Conservation (phyloP, 768 basidiomycete genomes). For the Termitomyces sp. region DNA sequence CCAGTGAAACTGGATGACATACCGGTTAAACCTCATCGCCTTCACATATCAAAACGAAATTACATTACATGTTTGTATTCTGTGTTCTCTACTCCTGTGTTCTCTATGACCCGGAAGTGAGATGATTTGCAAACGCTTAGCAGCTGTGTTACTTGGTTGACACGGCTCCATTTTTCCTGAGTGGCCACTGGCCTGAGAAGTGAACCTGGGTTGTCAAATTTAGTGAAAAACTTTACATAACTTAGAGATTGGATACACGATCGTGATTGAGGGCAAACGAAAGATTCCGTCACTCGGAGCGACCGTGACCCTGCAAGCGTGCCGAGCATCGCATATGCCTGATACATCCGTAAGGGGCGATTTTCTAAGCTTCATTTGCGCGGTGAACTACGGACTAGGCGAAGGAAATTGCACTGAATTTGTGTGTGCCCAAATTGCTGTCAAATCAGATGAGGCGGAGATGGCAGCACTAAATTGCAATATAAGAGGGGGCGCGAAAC, state of each 20-base stretch:
- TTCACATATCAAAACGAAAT: slow-evolving; percentile 1
- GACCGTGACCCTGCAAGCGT: slow-evolving; percentile 14
- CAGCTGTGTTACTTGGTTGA: slow-evolving; percentile 5
- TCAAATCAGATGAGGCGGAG: slow-evolving; percentile 19
- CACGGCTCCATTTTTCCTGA: slow-evolving; percentile 3
- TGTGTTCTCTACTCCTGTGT: too few species aligned
- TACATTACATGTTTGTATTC: not conserved
- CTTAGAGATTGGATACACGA: slow-evolving; percentile 15
- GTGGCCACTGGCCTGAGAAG: not conserved
- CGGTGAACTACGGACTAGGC: slow-evolving; percentile 13
- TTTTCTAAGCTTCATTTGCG: slow-evolving; percentile 5
- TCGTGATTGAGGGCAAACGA: slow-evolving; percentile 19
- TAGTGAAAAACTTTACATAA: slow-evolving; percentile 8
- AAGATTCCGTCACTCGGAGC: slow-evolving; percentile 30
- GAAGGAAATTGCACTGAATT: slow-evolving; percentile 7
- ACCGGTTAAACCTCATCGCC: slow-evolving; percentile 1
- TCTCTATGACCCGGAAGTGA: slow-evolving; percentile 2
- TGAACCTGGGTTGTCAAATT: slow-evolving; percentile 13
- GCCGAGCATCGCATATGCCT: slow-evolving; percentile 14
- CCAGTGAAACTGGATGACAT: slow-evolving; percentile 1
- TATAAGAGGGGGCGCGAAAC: slow-evolving; percentile 15
- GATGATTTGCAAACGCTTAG: not conserved
- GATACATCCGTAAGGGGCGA: slow-evolving; percentile 23
- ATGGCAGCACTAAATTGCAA: slow-evolving; percentile 7
- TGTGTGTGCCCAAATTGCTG: slow-evolving; percentile 11